Evolutionary conservation across 2,329 filamentous ascomycete species (phyloP), one percentile per base, ranked within the genome.

Genomic region (Pseudocercospora vitis): DNA sequence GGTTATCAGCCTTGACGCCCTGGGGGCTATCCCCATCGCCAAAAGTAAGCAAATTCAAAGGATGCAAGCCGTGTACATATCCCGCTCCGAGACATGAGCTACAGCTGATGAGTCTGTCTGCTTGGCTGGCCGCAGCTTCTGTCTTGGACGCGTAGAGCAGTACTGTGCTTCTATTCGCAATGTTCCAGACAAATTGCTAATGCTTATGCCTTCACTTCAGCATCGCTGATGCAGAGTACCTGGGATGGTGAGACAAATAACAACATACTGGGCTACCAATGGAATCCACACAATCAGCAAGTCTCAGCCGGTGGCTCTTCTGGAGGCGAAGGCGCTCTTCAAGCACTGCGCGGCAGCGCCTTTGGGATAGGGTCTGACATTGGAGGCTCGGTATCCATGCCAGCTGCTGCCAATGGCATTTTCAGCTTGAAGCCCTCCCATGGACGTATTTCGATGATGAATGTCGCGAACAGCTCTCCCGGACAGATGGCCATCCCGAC

Each of bases 341-440:
- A 85, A 21, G 78, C 78, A 5, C 77, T 86, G 72, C 74, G 76
- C 24, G 83, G 83, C 0, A 78, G 73, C 26, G 74, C 82, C 48
- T 62, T 86, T 2, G 84, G 84, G 0, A 73, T 85, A 12, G 82
- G 81, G 0, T 85, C 83, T 0, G 83, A 86, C 68, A 75, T 85
- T 39, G 78, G 76, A 1, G 78, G 78, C 1, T 75, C 71, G 50
- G 85, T 94, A 65, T 83, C 85, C 63, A 94, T 96, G 68, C 91
- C 87, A 70, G 88, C 95, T 53, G 91, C 95, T 63, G 91, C 91
- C 72, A 69, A 70, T 37, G 64, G 61, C n/a, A 57, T 66, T 19
- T 65, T 57, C 24, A 62, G 63, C 7, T 59, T 63, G 45, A 52
- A 52, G 54, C 71, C 76, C 1, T 78, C 76, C 0, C 70, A 74